Conservation (phyloP, 2,329 filamentous ascomycete species). For the Hysterium pulicare region DNA sequence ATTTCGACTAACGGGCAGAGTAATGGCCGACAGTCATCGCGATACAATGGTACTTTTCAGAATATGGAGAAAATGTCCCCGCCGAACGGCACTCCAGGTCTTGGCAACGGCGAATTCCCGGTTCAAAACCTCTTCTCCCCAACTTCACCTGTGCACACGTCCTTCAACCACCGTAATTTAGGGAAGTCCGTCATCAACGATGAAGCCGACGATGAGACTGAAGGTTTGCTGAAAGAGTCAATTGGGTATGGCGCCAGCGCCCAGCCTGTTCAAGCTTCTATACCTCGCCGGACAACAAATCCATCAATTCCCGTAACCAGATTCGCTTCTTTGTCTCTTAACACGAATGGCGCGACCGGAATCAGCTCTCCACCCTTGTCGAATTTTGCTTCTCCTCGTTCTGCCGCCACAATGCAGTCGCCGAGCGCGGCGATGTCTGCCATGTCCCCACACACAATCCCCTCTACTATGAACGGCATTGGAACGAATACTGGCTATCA, state of each 20-base stretch:
- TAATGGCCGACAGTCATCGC: conserved; percentile 52
- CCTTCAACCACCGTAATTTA: conserved; percentile 57
- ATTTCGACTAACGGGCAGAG: conserved; percentile 37
- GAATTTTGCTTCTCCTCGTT: conserved; percentile 50
- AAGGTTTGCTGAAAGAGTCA: conserved; percentile 67
- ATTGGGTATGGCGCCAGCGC: conserved; percentile 72
- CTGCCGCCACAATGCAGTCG: conserved; percentile 49
- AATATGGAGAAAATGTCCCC: conserved; percentile 61
- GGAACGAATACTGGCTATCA: conserved; percentile 52
- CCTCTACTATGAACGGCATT: conserved; percentile 51
- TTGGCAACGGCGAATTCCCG: conserved; percentile 58
- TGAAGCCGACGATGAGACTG: conserved; percentile 67
- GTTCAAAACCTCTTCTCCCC: conserved; percentile 67
- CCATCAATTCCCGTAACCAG: conserved; percentile 67
- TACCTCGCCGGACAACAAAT: conserved; percentile 66
- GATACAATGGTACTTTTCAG: conserved; percentile 62
- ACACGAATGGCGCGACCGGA: conserved; percentile 51
- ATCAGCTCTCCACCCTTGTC: conserved; percentile 56
- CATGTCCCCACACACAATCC: conserved; percentile 54
- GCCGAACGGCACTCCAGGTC: conserved; percentile 52
- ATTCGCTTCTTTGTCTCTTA: conserved; percentile 68
- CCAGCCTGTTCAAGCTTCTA: conserved; percentile 43
- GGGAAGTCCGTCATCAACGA: conserved; percentile 72
- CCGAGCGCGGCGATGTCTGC: conserved; percentile 42
- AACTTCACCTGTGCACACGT: conserved; percentile 69